Evolutionary conservation across 2,329 filamentous ascomycete species (phyloP).

Genomic region (Scleromitrula shiraiana): DNA sequence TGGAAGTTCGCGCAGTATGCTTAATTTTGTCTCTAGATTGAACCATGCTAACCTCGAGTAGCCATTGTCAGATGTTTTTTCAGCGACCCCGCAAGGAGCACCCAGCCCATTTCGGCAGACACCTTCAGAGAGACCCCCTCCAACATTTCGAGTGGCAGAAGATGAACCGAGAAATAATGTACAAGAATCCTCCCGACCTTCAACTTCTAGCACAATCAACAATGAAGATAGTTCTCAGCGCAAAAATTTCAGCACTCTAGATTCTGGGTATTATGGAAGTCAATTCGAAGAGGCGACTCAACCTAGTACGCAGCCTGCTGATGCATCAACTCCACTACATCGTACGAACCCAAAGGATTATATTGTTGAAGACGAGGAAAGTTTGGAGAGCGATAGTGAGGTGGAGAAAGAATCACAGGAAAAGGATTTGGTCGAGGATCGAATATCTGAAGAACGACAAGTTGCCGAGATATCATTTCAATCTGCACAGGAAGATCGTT

Average conservation of each 20-base stretch:
- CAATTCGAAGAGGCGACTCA: slow-evolving; percentile 32
- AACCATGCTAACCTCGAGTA: slow-evolving; percentile 28
- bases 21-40: not conserved
- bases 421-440: slow-evolving; percentile 11
- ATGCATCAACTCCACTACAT: not conserved
- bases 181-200: not conserved
- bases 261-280: slow-evolving; percentile 68
- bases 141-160: slow-evolving; percentile 52
- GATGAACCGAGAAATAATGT: slow-evolving; percentile 33
- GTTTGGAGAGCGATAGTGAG: not conserved
- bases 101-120: slow-evolving; percentile 34
- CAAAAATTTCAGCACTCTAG: slow-evolving; percentile 34
- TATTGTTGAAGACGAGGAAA: not conserved
- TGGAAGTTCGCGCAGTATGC: slow-evolving; percentile 57
- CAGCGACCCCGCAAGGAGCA: slow-evolving; percentile 45
- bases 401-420: slow-evolving; percentile 4
- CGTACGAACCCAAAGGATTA: slow-evolving; percentile 8
- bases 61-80: slow-evolving; percentile 54
- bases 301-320: slow-evolving; percentile 15
- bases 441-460: slow-evolving; percentile 21
- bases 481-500: slow-evolving; percentile 39
- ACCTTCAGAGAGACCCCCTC: slow-evolving; percentile 27
- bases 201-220: slow-evolving; percentile 2
- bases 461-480: slow-evolving; percentile 33
- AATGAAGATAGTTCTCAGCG: slow-evolving; percentile 14